Conservation (phyloP, 345 rosid species). For the Pugionium cornutum region DNA sequence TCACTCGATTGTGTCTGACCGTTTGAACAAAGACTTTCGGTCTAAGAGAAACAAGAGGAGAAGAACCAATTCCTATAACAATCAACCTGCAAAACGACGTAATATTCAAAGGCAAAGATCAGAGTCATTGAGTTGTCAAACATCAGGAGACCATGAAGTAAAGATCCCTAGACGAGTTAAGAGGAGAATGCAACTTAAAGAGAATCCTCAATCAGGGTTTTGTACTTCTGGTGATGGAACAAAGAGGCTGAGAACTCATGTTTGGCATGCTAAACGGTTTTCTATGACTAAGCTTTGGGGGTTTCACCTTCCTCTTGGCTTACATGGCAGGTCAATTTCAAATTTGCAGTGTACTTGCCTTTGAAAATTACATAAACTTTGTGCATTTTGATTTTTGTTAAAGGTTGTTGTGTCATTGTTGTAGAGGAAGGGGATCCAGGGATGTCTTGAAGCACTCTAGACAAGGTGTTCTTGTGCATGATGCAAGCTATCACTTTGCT, state of each 20-base stretch:
- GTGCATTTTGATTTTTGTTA: background rate
- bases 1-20: constrained; percentile 54
- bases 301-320: constrained; percentile 80
- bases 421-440: constrained; percentile 88
- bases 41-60: constrained; percentile 76
- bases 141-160: constrained; percentile 28
- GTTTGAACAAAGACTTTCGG: constrained; percentile 58
- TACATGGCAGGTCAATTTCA: constrained; percentile 69
- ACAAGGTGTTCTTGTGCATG: constrained; percentile 70
- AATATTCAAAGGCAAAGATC: constrained; percentile 47
- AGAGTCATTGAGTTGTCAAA: constrained; percentile 33
- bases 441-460: constrained; percentile 72
- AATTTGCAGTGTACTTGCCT: background rate
- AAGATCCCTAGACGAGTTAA: constrained; percentile 54
- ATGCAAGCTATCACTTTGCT: constrained; percentile 66
- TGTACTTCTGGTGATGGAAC: constrained; percentile 76
- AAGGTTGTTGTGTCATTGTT: constrained; percentile 34
- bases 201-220: constrained; percentile 62
- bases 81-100: constrained; percentile 51
- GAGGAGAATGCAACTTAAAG: constrained; percentile 62
- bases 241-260: constrained; percentile 84
- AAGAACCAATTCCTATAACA: constrained; percentile 71
- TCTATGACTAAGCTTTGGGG: constrained; percentile 86
- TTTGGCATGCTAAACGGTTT: constrained; percentile 93
- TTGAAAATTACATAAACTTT: background rate